Percentiles rank a stretch among this genome's conserved stretches.
Conservation (phyloP, 768 basidiomycete species). For the Lactifluus volemus region DNA sequence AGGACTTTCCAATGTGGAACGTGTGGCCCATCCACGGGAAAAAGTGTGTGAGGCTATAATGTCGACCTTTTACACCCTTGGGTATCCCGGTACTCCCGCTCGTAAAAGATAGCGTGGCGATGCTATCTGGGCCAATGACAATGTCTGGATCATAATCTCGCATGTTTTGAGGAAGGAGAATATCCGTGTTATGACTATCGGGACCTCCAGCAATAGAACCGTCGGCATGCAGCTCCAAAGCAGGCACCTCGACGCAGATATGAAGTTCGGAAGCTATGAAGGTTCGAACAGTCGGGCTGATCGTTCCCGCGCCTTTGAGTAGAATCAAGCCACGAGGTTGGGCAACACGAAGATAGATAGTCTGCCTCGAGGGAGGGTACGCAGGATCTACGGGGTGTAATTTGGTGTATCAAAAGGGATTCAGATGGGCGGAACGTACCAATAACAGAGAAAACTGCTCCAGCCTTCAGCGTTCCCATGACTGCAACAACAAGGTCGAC, state of each 20-base stretch:
- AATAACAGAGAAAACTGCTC: conserved; percentile 95
- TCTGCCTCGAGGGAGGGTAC: conserved; percentile 90
- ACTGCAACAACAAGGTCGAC: conserved; percentile 96
- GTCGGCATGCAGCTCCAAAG: conserved; percentile 60
- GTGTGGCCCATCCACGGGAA: conserved; percentile 98
- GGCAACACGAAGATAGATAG: conserved; percentile 86
- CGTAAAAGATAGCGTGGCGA: conserved; percentile 93
- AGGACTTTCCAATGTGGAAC: conserved; percentile 64
- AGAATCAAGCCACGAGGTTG: conserved; percentile 87
- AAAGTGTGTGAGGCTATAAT: conserved; percentile 96
- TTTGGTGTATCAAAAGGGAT: conserved; percentile 1
- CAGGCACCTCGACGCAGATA: conserved; percentile 87
- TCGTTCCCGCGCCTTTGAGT: conserved; percentile 80
- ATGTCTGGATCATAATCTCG: conserved; percentile 72
- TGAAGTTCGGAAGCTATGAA: conserved; percentile 71
- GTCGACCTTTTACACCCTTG: conserved; percentile 93
- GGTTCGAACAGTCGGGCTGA: conserved; percentile 72
- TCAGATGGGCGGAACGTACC: conserved; percentile 41
- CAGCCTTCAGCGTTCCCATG: conserved; percentile 92
- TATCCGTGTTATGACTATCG: conserved; percentile 38
- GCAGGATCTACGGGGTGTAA: conserved; percentile 65
- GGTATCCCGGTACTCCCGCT: conserved; percentile 97
- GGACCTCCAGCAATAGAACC: conserved; percentile 63
- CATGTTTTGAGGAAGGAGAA: conserved; percentile 49
- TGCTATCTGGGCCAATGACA: conserved; percentile 85